Conservation (phyloP, 805 yeast genomes). For the Yarrowia sp. region DNA sequence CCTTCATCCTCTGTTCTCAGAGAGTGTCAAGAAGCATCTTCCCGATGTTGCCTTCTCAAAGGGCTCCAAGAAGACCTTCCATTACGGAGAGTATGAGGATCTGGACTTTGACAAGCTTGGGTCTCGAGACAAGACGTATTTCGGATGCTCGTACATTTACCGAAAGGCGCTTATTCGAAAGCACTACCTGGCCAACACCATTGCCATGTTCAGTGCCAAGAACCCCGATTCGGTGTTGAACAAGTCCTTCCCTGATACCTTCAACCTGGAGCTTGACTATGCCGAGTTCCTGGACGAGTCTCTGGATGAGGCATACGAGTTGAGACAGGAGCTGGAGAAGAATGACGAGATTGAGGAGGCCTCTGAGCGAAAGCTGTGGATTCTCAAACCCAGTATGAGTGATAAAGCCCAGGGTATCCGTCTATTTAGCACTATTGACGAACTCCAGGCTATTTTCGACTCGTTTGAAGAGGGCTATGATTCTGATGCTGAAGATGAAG, state of each 20-base stretch:
- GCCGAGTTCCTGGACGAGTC: slow-evolving; percentile 96
- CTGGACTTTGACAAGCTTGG: slow-evolving; percentile 68
- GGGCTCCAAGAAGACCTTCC: slow-evolving; percentile 48
- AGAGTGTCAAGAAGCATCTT: slow-evolving; percentile 26
- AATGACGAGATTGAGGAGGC: slow-evolving; percentile 44
- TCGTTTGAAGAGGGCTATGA: slow-evolving; percentile 73
- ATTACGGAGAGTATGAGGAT: slow-evolving; percentile 88
- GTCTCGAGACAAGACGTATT: slow-evolving; percentile 48
- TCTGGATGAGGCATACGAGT: slow-evolving; percentile 86
- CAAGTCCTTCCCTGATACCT: slow-evolving; percentile 68
- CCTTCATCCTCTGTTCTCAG: slow-evolving; percentile 32
- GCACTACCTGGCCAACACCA: slow-evolving; percentile 81
- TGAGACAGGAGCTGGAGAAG: slow-evolving; percentile 69
- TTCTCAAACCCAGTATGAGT: slow-evolving; percentile 93
- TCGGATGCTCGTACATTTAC: slow-evolving; percentile 77
- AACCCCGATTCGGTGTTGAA: slow-evolving; percentile 64
- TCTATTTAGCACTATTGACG: slow-evolving; percentile 71
- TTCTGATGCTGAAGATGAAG: slow-evolving; percentile 48
- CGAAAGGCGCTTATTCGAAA: slow-evolving; percentile 90
- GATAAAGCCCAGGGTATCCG: slow-evolving; percentile 96
- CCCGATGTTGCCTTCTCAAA: slow-evolving; percentile 29
- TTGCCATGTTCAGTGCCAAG: slow-evolving; percentile 71
- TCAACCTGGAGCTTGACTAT: slow-evolving; percentile 82
- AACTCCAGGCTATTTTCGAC: slow-evolving; percentile 79
- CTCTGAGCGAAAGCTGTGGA: slow-evolving; percentile 50